Evolutionary conservation across 2,329 filamentous ascomycete species (phyloP), one percentile per base, ranked within the genome.

Genomic region (Fulvia fulva): DNA sequence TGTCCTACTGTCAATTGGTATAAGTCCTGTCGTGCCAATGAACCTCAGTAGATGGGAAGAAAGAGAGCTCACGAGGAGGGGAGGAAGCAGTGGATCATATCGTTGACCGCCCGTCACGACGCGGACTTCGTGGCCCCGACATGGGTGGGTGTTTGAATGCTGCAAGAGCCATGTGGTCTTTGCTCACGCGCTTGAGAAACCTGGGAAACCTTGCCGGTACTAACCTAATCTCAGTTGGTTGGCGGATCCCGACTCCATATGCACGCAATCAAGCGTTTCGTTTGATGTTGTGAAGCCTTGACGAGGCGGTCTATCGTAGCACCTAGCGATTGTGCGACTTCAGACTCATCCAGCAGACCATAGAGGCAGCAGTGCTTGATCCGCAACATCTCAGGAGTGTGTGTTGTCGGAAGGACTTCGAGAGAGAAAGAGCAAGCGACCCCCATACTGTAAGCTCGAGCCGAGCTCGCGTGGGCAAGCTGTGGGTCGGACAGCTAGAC

Each of bases 121-220:
- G 49, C 22, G 49, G 49, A 34, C 26, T 37, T 51, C 19, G 49
- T 51, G 49, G 49, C 34, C 49, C 28, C n/a, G 28, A n/a, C 9
- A 16, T 21, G 9, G 28, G 19, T 22, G 49, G 21, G 52, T 32
- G 37, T 45, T n/a, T n/a, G n/a, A 52, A 50, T 21, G 47, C 41
- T 47, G 14, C 7, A n/a, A 53, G 50, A 34, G 49, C 55, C 55
- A 57, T 53, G 51, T 61, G 59, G 56, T 50, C 52, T 25, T 28
- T 41, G 52, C 55, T 58, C 30, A 56, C 51, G 58, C 56, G 56
- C 28, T 50, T 51, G 49, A 49, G 28, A n/a, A 55, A 51, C 56
- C 59, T 50, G 26, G 59, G 45, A 59, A 61, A 61, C 47, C 49
- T 25, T 61, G 53, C 52, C 55, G 53, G 37, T 53, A 49, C 51